Conservation (phyloP, 495 filamentous ascomycete species). For the Penicillium pulvis region DNA sequence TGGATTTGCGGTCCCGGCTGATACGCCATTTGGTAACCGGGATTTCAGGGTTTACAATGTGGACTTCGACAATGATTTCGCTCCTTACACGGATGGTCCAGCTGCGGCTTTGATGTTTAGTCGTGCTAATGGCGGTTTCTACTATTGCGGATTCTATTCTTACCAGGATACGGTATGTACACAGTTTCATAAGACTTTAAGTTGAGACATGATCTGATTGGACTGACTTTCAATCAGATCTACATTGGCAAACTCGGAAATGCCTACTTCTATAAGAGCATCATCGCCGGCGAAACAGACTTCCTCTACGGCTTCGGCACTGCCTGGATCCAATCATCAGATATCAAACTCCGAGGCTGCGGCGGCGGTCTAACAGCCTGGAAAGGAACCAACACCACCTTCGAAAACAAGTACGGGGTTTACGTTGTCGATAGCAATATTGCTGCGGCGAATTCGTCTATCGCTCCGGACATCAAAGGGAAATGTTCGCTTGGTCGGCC, state of each 20-base stretch:
- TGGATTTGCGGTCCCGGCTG: slow-evolving; percentile 55
- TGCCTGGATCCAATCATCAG: slow-evolving; percentile 46
- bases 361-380: slow-evolving; percentile 67
- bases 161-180: slow-evolving; percentile 59
- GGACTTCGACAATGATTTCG: slow-evolving; percentile 59
- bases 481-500: slow-evolving; percentile 60
- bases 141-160: slow-evolving; percentile 57
- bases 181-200: background rate
- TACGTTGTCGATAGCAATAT: slow-evolving; percentile 57
- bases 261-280: slow-evolving; percentile 56
- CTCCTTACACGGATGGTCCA: slow-evolving; percentile 53
- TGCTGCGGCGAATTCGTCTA: slow-evolving; percentile 51
- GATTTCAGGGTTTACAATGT: slow-evolving; percentile 63
- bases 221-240: slow-evolving; percentile 32
- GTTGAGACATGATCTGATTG: background rate
- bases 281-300: slow-evolving; percentile 63
- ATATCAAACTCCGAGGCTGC: slow-evolving; percentile 52
- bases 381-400: slow-evolving; percentile 67
- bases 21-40: slow-evolving; percentile 57
- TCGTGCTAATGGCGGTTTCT: slow-evolving; percentile 61
- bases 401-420: slow-evolving; percentile 62
- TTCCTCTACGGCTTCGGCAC: slow-evolving; percentile 60
- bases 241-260: slow-evolving; percentile 64
- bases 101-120: slow-evolving; percentile 57
- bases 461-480: slow-evolving; percentile 46